Base-by-base conservation (phyloP, 192 early-diverging fungal genomes). In the Linderina pennispora region DNA sequence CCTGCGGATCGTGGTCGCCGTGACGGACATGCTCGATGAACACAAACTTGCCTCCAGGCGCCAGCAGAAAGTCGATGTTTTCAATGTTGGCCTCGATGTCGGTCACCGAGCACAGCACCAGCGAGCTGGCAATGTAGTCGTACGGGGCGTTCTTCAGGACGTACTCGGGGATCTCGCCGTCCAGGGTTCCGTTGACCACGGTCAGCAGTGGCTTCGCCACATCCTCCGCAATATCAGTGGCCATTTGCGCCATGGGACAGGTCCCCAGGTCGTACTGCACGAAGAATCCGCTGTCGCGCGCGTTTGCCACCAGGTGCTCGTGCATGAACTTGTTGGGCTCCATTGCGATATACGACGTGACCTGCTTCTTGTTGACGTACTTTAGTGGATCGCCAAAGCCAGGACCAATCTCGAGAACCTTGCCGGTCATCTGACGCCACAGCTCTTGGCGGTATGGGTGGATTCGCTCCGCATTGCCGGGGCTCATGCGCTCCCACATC, bases 21-120 rank as follows among this genome's bases (percentile, higher is more conserved):
- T 66, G 63, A 23, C 43, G 45, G 24, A 70, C 66, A 31, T 70
- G 66, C 50, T 70, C 59, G 11, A 62, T 39, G 37, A 70, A 70
- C 8, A 70, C 43, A 16, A 54, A 55, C 14, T 39, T 40, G 14
- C 66, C 59, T 36, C 66, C 59, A 13, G 66, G 66, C 18, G 16
- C 46, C 32, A 70, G 55, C 49, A 70, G 50, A 17, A 17, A 32
- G 23, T 42, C 32, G 17, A 62, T 49, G 0, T 45, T 43, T 1
- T 54, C 40, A 45, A 70, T 38, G 16, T 53, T 70, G 3, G 40
- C 50, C 23, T 53, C 54, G 17, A 48, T 15, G 18, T 53, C 28
- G 32, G 38, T 28, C 3, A 70, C 58, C 8, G 59, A 62, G 50
- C 66, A 70, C 32, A 70, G 38, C 7, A 58, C 66, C 28, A 62